Conservation (phyloP, 2,329 filamentous ascomycete species). For the Colletotrichum sp. region DNA sequence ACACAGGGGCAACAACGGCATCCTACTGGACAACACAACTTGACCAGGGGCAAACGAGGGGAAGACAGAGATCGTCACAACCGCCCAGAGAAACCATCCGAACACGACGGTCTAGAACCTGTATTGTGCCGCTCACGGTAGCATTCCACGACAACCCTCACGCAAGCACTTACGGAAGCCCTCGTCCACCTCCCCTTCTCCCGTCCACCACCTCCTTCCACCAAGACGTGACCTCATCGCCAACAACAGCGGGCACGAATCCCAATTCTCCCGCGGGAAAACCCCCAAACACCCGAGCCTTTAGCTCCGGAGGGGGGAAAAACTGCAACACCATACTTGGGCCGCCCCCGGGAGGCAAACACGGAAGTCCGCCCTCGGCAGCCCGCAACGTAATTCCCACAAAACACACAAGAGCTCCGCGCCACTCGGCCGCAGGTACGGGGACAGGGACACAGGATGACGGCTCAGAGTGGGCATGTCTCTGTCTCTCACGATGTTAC, state of each 20-base stretch:
- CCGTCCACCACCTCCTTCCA: not conserved
- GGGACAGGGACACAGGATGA: not conserved
- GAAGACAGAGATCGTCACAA: not conserved
- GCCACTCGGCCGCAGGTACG: not conserved
- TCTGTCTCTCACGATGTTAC: not conserved
- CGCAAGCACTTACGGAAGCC: not conserved
- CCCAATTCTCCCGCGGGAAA: not conserved
- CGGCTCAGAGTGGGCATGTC: not conserved
- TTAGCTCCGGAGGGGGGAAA: not conserved
- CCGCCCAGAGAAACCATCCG: not conserved
- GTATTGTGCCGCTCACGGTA: not conserved
- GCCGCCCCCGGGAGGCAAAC: not conserved
- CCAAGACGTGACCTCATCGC: not conserved
- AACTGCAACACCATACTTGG: not conserved
- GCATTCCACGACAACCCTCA: not conserved
- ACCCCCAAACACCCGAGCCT: not conserved
- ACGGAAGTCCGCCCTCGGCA: not conserved
- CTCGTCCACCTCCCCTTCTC: not conserved
- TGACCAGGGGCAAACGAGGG: not conserved
- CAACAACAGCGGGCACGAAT: not conserved
- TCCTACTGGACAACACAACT: not conserved
- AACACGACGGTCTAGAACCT: not conserved
- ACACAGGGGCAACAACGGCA: not conserved
- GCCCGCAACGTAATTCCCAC: not conserved
- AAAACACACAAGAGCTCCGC: not conserved